A percentile compares a stretch with the other conserved stretches of the same genome.
phyloP scores from a whole-genome alignment of 345 rosid species.

The Pistacia vera region DNA sequence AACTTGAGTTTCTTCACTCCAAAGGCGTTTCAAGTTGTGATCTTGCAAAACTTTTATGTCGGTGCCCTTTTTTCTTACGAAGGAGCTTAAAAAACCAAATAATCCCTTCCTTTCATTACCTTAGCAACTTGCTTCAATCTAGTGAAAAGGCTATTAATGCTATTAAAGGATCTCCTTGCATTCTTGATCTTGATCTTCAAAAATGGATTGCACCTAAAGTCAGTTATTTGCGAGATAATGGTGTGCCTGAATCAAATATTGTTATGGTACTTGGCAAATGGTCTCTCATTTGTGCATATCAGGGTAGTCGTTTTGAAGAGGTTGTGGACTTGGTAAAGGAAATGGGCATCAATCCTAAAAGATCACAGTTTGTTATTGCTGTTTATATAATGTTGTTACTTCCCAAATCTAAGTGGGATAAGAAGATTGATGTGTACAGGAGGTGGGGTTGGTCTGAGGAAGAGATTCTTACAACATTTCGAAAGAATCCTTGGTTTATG shows the following conservation, averaged over 20 bases:
- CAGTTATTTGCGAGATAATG: slow-evolving; percentile 12
- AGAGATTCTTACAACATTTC: slow-evolving; percentile 23
- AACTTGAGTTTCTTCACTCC: slow-evolving; percentile 25
- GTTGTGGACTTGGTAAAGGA: slow-evolving; percentile 25
- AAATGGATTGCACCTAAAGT: neutral
- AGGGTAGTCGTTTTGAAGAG: neutral
- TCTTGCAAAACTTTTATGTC: neutral
- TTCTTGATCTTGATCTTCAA: neutral
- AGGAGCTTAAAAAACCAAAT: slow-evolving; percentile 15
- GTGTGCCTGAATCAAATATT: slow-evolving; percentile 19
- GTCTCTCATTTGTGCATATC: neutral
- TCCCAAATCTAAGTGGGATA: slow-evolving; percentile 17
- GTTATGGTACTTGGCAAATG: neutral
- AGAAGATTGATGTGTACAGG: slow-evolving; percentile 24
- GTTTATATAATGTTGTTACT: neutral
- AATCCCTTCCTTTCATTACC: slow-evolving; percentile 9
- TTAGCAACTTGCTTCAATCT: slow-evolving; percentile 12
- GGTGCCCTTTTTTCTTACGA: neutral
- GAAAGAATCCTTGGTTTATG: slow-evolving; percentile 5
- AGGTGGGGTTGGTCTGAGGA: slow-evolving; percentile 37
- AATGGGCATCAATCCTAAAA: slow-evolving; percentile 29
- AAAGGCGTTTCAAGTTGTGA: slow-evolving; percentile 19
- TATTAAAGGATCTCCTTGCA: too few relatives aligned
- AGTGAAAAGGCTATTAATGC: slow-evolving; percentile 1
- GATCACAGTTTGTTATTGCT: slow-evolving; percentile 19